Percentiles rank a stretch among this genome's conserved stretches.
These are phyloP conservation scores for Ailanthus altissimus DNA, from an alignment of 345 rosid genomes.

Conservation along the genomic window DNA sequence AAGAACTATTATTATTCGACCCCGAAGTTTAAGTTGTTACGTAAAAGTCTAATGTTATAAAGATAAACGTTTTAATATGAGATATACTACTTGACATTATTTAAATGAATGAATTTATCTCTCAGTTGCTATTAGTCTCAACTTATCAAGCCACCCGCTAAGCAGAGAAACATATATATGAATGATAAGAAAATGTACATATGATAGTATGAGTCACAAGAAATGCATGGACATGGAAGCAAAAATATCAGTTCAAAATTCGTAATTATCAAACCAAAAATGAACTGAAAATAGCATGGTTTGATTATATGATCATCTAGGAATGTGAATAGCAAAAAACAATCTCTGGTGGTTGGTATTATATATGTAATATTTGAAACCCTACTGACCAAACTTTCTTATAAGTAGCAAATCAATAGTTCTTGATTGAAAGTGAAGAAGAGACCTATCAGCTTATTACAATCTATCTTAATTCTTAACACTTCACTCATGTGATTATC, in stretches of 20 bases:
- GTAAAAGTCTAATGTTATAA: background rate
- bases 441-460: background rate
- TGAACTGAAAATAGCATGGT: background rate
- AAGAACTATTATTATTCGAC: background rate
- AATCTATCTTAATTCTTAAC: background rate
- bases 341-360: background rate
- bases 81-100: background rate
- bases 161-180: background rate
- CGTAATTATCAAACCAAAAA: background rate
- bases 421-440: background rate
- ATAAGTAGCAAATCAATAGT: slow-evolving; percentile 8
- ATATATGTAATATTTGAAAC: background rate
- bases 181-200: background rate
- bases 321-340: background rate
- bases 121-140: background rate
- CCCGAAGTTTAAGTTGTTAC: background rate
- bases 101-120: background rate
- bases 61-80: background rate
- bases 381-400: background rate
- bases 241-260: background rate
- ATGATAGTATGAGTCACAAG: background rate
- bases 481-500: background rate
- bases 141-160: background rate
- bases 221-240: background rate
- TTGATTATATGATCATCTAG: background rate